These are phyloP conservation scores for Phytophthora agathidicida DNA, from an alignment of 352 stramenopile species.

Conservation along the genomic window DNA sequence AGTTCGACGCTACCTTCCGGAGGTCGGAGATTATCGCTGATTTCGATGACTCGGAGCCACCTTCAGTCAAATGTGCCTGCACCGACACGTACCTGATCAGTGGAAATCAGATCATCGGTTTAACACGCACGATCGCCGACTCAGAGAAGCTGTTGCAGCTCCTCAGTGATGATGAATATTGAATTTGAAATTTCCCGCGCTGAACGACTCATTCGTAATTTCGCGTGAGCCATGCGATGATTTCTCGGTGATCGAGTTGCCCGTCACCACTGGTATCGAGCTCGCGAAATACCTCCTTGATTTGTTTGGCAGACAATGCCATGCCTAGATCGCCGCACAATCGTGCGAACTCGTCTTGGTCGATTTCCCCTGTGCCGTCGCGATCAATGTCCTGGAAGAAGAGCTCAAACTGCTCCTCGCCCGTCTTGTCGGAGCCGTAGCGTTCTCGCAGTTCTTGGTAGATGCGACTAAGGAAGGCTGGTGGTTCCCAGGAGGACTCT, in stretches of 20 bases:
- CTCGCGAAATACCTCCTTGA: constrained; percentile 59
- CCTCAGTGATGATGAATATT: constrained; percentile 51
- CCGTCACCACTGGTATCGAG: constrained; percentile 70
- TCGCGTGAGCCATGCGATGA: constrained; percentile 59
- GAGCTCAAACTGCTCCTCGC: constrained; percentile 66
- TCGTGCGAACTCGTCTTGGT: constrained; percentile 65
- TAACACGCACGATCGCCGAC: constrained; percentile 82
- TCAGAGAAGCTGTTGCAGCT: constrained; percentile 81
- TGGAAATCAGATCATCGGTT: constrained; percentile 70
- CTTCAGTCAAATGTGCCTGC: constrained; percentile 64
- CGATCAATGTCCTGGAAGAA: constrained; percentile 72
- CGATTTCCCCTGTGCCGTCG: constrained; percentile 63
- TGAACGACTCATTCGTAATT: constrained; percentile 39
- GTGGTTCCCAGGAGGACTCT: constrained; percentile 70
- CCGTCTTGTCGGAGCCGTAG: constrained; percentile 54
- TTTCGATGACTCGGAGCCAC: constrained; percentile 29
- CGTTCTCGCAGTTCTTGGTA: constrained; percentile 58
- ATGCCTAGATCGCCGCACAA: constrained; percentile 75
- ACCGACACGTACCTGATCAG: constrained; percentile 82
- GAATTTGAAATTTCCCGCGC: background rate
- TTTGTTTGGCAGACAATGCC: constrained; percentile 61
- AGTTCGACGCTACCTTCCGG: constrained; percentile 74
- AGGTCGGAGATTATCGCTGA: constrained; percentile 37
- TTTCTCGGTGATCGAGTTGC: constrained; percentile 62
- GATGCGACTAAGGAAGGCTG: constrained; percentile 56